Base-by-base conservation (phyloP, 2,329 filamentous ascomycete species). In the Calonectria montana region DNA sequence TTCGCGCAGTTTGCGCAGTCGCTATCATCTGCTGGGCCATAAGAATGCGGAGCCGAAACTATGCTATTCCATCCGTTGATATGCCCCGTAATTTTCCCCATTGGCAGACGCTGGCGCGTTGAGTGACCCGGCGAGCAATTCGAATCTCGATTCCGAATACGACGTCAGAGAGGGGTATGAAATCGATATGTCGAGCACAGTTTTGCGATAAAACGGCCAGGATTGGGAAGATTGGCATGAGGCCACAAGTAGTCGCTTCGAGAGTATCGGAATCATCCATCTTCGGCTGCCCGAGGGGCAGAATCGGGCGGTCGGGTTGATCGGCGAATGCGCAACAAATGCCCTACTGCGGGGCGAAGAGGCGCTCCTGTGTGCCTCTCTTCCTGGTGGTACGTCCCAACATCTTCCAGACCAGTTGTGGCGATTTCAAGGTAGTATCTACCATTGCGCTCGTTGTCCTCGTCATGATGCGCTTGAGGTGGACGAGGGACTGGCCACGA, bases 391-490 rank as follows among this genome's bases (percentile, higher is more conserved):
- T 37, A n/a, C 25, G 45, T 43, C 31, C 29, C n/a, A 23, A n/a
- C 29, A 31, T 55, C 21, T 57, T 63, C 47, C 63, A 48, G 37
- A 18, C 35, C 67, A 23, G 10, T 67, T 63, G 47, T 13, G 18
- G 29, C 45, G 16, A 57, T 23, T 63, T 18, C 23, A 47, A 39
- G 23, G 27, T 15, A 31, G 37, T 21, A 35, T 53, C 27, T 47
- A 29, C 55, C 55, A 63, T 67, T 55, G 69, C 45, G 69, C 47
- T 66, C 37, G 64, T 55, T 37, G 39, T 47, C 37, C 47, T 70
- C 68, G 45, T 55, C 55, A 63, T 67, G 13, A 50, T 62, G 69
- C 63, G 69, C 50, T 27, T 23, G 64, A 45, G 69, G 43, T 67
- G 57, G 35, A 57, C 12, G 66, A 64, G 39, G 45, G 65, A 67